Evolutionary conservation across 257 asterid species (phyloP).

Genomic region (Lantana camara): DNA sequence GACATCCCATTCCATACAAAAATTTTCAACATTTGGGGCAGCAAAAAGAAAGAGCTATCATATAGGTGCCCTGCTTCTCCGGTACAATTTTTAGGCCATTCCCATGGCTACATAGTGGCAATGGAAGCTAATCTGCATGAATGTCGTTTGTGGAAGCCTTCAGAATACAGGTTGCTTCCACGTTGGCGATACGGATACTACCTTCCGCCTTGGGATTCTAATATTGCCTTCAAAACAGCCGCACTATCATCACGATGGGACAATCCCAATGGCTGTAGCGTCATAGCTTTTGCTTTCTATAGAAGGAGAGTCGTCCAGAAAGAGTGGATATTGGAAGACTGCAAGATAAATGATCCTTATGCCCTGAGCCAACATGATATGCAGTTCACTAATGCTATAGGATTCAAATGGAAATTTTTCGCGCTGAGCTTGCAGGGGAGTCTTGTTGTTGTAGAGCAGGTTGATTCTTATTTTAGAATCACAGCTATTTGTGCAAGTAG

Average conservation of each 20-base stretch:
- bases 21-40: too few relatives aligned
- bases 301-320: background rate
- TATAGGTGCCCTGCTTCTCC: background rate
- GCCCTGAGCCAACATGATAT: constrained; percentile 17
- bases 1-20: background rate
- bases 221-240: constrained; percentile 13
- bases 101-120: constrained; percentile 22
- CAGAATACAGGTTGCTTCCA: too few relatives aligned
- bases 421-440: constrained; percentile 35
- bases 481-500: constrained; percentile 24
- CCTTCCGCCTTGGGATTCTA: background rate
- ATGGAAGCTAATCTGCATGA: background rate
- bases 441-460: constrained; percentile 27
- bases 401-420: constrained; percentile 32
- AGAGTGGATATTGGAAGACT: background rate
- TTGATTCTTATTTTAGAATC: constrained; percentile 26
- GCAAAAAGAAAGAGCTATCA: background rate
- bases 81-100: constrained; percentile 14
- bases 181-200: too few relatives aligned
- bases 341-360: constrained; percentile 26
- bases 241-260: constrained; percentile 9
- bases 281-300: constrained; percentile 1
- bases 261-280: background rate
- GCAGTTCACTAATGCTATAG: constrained; percentile 33
- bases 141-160: constrained; percentile 14